Base-by-base conservation (phyloP, 2,329 filamentous ascomycete species). In the Diaporthe caulivora region DNA sequence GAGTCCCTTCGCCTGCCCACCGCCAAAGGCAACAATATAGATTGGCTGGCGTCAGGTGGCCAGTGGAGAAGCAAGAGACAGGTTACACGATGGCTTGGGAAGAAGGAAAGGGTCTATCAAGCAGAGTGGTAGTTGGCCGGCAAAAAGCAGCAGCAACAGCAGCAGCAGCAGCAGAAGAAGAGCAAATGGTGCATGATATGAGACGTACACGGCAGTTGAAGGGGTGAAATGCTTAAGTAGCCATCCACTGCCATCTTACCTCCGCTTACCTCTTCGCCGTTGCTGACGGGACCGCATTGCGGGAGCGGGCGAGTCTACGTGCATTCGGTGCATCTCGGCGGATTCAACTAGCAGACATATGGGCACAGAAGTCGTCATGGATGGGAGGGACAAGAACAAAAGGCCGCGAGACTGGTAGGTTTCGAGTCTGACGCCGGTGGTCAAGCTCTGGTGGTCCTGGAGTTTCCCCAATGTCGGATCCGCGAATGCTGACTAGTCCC, bases 401-500 rank as follows among this genome's bases (percentile, higher is more conserved):
- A 17, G 62, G 62, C 62, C 47, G 62, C 15, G 47, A n/a, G n/a
- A 67, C 47, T 67, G 47, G 55, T 29, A 71, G 31, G 9, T 54
- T 31, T 60, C 62, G 44, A 71, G 34, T 55, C 44, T 60, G 31
- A 53, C 21, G 18, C 67, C 42, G 55, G 72, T 67, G 42, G 60
- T 40, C n/a, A 74, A 69, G 55, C 34, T 58, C 64, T 74, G 60
- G 31, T 72, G 64, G n/a, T 44, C 34, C 54, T 70, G 71, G 71
- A 57, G 29, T 37, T 75, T 71, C 73, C 73, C 73, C 73, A 75
- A 67, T 18, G 49, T 54, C 57, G 60, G 67, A 49, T 70, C 73
- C 73, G 73, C 62, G 11, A 44, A 51, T 29, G 40, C 64, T 9
- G 44, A 62, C 69, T 62, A 71, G 55, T n/a, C 21, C 44, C 57